A percentile compares a stretch with the other conserved stretches of the same genome.
phyloP scores from a whole-genome alignment of 768 basidiomycete genomes.

The Russula lepida region DNA sequence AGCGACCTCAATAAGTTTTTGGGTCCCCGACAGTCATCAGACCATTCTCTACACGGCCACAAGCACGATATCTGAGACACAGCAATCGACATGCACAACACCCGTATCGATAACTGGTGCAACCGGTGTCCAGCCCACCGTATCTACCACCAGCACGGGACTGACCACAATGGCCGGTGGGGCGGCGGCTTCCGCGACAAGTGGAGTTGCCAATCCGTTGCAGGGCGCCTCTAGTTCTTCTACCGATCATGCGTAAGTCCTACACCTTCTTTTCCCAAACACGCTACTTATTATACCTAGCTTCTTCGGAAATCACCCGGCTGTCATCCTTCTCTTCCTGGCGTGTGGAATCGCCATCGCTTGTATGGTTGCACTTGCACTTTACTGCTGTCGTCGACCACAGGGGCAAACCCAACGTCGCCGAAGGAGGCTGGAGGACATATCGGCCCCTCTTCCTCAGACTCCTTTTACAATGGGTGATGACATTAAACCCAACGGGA shows the following conservation, averaged over 20 bases:
- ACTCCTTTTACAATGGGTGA: slow-evolving; percentile 29
- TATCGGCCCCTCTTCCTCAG: slow-evolving; percentile 23
- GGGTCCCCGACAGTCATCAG: background rate
- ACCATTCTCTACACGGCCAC: slow-evolving; percentile 28
- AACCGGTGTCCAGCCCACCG: slow-evolving; percentile 32
- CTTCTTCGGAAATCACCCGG: slow-evolving; percentile 59
- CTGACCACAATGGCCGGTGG: slow-evolving; percentile 42
- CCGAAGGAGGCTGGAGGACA: slow-evolving; percentile 11
- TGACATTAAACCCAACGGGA: background rate
- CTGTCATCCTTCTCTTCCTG: slow-evolving; percentile 68
- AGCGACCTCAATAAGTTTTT: background rate
- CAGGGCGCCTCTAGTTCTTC: background rate
- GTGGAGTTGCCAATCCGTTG: slow-evolving; percentile 45
- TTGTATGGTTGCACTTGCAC: slow-evolving; percentile 36
- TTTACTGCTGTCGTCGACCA: slow-evolving; percentile 36
- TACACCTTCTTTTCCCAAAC: background rate
- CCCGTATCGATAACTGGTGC: slow-evolving; percentile 37
- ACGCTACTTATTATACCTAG: slow-evolving; percentile 26
- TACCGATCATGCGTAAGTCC: slow-evolving; percentile 9
- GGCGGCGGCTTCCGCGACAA: slow-evolving; percentile 39
- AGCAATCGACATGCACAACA: slow-evolving; percentile 38
- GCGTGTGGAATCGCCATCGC: slow-evolving; percentile 51
- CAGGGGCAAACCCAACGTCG: slow-evolving; percentile 26
- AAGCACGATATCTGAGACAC: slow-evolving; percentile 33
- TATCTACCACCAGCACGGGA: slow-evolving; percentile 39